Percentiles rank a stretch among this genome's conserved stretches.
Conservation (phyloP, 1,139 yeast species). For the Candida sanyaensis region DNA sequence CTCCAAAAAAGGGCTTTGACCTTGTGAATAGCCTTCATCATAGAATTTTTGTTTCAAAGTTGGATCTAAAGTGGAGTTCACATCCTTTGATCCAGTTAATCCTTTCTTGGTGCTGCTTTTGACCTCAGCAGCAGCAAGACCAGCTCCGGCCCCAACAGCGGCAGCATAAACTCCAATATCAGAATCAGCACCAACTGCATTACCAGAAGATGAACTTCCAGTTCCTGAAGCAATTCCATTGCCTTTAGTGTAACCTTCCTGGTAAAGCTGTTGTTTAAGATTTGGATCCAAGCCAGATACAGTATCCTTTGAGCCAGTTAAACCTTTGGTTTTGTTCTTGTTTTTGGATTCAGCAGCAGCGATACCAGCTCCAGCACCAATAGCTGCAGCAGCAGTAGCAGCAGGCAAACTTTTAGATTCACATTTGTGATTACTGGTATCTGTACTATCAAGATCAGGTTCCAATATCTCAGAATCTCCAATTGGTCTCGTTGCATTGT, state of each 20-base stretch:
- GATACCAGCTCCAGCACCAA: conserved; percentile 11
- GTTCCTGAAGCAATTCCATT: no score
- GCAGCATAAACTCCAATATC: no score
- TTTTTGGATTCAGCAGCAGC: conserved; percentile 9
- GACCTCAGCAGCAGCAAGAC: conserved; percentile 5
- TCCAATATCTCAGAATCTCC: conserved; percentile 6
- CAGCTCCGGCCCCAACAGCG: conserved; percentile 14
- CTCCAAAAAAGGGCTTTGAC: not conserved
- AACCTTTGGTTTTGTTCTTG: no score
- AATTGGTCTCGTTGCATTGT: conserved; percentile 12
- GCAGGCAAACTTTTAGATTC: conserved; percentile 7
- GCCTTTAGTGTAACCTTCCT: no score
- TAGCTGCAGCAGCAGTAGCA: conserved; percentile 13
- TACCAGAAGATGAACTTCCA: no score
- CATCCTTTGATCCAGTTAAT: not conserved
- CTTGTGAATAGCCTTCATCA: conserved; percentile 8
- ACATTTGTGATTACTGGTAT: not conserved
- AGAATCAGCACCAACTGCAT: no score
- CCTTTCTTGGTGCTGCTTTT: not conserved
- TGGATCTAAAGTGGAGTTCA: no score
- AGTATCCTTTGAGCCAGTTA: conserved; percentile 4
- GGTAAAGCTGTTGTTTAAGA: no score
- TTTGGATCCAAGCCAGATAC: not conserved
- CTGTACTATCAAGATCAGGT: not conserved
- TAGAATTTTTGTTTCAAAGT: conserved; percentile 7